Percentiles rank a stretch among this genome's conserved stretches.
Evolutionary conservation across 108 stramenopile species (phyloP).

Genomic region (Pseudonitzschia multistriata): DNA sequence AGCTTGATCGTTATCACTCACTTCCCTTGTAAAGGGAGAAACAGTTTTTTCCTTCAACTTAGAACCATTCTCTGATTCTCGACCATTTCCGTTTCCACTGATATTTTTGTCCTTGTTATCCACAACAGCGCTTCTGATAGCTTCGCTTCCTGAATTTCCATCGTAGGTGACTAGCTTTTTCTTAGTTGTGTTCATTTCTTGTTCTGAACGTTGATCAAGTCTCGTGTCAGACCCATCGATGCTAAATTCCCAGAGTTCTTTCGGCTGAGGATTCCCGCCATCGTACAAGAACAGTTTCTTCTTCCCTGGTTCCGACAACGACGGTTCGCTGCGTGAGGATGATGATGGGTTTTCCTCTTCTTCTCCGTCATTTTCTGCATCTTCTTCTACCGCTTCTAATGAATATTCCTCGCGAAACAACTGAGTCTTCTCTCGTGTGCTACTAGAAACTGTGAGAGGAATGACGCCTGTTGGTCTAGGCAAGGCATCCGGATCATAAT

Average conservation of each 20-base stretch:
- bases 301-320: neutral
- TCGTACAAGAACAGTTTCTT: slow-evolving; percentile 11
- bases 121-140: neutral
- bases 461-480: slow-evolving; percentile 12
- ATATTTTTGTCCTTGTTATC: neutral
- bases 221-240: slow-evolving; percentile 2
- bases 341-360: neutral
- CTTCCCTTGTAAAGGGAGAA: slow-evolving; percentile 6
- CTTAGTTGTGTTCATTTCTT: neutral
- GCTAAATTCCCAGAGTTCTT: slow-evolving; percentile 7
- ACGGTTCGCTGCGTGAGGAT: neutral
- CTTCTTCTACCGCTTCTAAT: slow-evolving; percentile 5
- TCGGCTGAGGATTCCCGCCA: slow-evolving; percentile 10
- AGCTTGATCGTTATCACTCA: neutral
- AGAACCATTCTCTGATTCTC: neutral
- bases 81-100: neutral
- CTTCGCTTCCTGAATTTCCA: neutral
- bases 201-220: neutral
- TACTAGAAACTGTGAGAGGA: slow-evolving; percentile 9
- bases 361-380: neutral
- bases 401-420: slow-evolving; percentile 9
- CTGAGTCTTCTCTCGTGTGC: neutral
- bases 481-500: slow-evolving; percentile 9
- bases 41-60: slow-evolving; percentile 10
- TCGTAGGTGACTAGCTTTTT: slow-evolving; percentile 3